A percentile compares a stretch with the other conserved stretches of the same genome.
Conservation (phyloP, 352 stramenopile species). For the Phytopythium delawarense region DNA sequence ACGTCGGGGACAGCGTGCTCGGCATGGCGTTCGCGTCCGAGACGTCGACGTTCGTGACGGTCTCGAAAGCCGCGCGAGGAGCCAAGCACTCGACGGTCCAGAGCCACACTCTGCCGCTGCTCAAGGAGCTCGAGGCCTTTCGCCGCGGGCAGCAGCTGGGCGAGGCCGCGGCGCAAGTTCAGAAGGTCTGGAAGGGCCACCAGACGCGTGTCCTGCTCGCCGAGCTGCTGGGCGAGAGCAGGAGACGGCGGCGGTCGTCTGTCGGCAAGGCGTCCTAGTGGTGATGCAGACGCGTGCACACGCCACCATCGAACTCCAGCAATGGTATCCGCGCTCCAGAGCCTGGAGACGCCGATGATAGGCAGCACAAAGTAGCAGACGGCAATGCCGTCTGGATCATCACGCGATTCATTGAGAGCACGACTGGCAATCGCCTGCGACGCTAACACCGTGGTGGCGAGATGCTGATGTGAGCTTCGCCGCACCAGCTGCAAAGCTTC, state of each 20-base stretch:
- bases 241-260: not conserved
- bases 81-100: conserved; percentile 16
- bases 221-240: conserved; percentile 1
- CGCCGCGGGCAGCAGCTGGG: conserved; percentile 25
- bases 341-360: no score
- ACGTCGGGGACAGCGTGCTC: conserved; percentile 44
- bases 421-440: no score
- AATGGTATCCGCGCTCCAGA: no score
- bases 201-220: conserved; percentile 46
- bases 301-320: no score
- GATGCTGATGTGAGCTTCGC: no score
- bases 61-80: not conserved
- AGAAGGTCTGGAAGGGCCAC: conserved; percentile 54
- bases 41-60: conserved; percentile 4
- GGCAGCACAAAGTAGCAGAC: no score
- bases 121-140: conserved; percentile 39
- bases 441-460: no score
- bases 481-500: conserved; percentile 1
- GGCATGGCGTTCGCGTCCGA: conserved; percentile 29
- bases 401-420: no score
- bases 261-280: not conserved
- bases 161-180: conserved; percentile 35
- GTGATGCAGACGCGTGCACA: no score
- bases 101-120: conserved; percentile 25
- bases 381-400: no score